Evolutionary conservation across 495 filamentous ascomycete genomes (phyloP).

Genomic region (Penicillium psychrofluorescens): DNA sequence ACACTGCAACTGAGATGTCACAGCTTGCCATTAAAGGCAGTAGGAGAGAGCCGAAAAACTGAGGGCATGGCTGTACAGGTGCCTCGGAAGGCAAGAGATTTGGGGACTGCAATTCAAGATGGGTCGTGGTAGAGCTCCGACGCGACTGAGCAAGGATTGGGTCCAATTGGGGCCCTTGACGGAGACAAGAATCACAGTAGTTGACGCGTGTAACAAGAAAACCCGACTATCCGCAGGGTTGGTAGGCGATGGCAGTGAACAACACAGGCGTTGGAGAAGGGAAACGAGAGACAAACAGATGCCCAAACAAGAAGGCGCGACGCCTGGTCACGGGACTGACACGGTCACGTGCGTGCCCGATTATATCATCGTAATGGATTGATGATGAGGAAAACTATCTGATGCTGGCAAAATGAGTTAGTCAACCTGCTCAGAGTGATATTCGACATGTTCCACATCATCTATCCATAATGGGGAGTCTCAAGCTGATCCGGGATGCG

Average conservation of each 20-base stretch:
- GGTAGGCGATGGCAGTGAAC: too few relatives aligned
- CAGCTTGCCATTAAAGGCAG: conserved; percentile 9
- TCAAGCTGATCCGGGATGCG: conserved; percentile 14
- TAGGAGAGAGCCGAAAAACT: conserved; percentile 16
- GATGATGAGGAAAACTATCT: background rate
- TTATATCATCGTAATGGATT: too few relatives aligned
- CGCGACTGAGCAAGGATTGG: conserved; percentile 14
- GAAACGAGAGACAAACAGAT: conserved; percentile 10
- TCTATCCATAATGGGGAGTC: conserved; percentile 23
- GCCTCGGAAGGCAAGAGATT: conserved; percentile 25
- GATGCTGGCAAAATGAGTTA: background rate
- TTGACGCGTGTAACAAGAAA: background rate
- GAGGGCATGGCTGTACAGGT: conserved; percentile 28
- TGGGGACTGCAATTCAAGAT: conserved; percentile 11
- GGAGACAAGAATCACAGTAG: conserved; percentile 6
- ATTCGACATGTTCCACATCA: background rate
- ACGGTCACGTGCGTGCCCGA: background rate
- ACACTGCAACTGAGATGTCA: conserved; percentile 2
- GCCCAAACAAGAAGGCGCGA: conserved; percentile 8
- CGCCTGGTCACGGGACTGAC: conserved; percentile 17
- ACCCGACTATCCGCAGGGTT: too few relatives aligned
- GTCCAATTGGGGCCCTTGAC: conserved; percentile 10
- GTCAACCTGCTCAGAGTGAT: background rate
- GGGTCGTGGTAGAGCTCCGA: conserved; percentile 6
- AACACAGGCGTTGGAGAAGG: conserved; percentile 9